Percentiles rank a stretch among this genome's conserved stretches.
Evolutionary conservation across 2,329 filamentous ascomycete species (phyloP).

Genomic region (Nemania sp.): DNA sequence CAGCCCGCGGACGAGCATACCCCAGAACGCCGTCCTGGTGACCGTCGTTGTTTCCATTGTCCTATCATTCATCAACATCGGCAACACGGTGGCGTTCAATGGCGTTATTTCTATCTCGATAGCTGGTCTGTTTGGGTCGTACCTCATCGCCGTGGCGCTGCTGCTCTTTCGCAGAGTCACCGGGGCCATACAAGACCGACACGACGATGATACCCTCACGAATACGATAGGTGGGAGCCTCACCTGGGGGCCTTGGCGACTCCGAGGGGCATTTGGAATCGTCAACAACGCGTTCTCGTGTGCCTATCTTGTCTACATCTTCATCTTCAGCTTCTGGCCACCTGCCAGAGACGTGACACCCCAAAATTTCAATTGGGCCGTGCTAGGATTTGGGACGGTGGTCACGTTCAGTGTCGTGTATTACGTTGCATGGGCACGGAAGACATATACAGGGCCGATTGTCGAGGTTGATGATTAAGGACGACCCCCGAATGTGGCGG

Average conservation of each 20-base stretch:
- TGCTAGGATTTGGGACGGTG: slow-evolving; percentile 30
- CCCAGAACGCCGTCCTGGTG: slow-evolving; percentile 29
- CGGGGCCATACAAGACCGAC: slow-evolving; percentile 25
- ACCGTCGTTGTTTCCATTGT: slow-evolving; percentile 29
- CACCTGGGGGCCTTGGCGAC: slow-evolving; percentile 34
- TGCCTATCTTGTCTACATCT: slow-evolving; percentile 28
- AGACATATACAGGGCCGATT: slow-evolving; percentile 31
- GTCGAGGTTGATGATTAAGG: slow-evolving; percentile 25
- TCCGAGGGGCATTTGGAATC: slow-evolving; percentile 28
- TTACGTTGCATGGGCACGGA: slow-evolving; percentile 35
- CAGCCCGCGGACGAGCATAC: slow-evolving; percentile 33
- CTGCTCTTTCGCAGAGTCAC: slow-evolving; percentile 29
- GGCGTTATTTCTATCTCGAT: slow-evolving; percentile 35
- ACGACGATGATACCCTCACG: slow-evolving; percentile 25
- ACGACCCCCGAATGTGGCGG: no score
- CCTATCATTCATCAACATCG: slow-evolving; percentile 34
- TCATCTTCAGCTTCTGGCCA: slow-evolving; percentile 38
- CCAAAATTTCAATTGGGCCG: slow-evolving; percentile 34
- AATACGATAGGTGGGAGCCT: slow-evolving; percentile 27
- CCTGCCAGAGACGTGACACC: slow-evolving; percentile 29
- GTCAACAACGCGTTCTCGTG: slow-evolving; percentile 33
- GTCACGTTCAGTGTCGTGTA: slow-evolving; percentile 34
- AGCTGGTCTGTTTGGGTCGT: slow-evolving; percentile 33
- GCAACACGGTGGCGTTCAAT: slow-evolving; percentile 32
- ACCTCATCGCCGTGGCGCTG: slow-evolving; percentile 28